These are phyloP conservation scores for Amylocarpus encephaloides DNA, from an alignment of 2,329 filamentous ascomycete species.

Conservation along the genomic window DNA sequence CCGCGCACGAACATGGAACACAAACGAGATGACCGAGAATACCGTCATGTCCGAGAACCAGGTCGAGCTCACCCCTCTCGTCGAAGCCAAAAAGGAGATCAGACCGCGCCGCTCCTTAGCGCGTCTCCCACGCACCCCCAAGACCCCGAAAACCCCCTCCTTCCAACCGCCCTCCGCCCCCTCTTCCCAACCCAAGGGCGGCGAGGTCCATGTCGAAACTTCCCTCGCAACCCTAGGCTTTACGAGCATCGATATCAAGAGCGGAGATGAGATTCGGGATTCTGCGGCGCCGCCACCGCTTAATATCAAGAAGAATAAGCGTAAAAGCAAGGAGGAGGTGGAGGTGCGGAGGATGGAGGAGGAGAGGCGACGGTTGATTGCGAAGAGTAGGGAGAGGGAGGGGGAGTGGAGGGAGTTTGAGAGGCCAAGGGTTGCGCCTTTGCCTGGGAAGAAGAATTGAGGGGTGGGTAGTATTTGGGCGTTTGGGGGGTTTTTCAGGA, in stretches of 20 bases:
- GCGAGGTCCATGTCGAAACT: not conserved
- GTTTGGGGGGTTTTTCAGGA: not conserved
- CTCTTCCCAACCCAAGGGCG: not conserved
- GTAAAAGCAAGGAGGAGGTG: not conserved
- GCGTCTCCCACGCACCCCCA: no score
- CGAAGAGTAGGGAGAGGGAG: not conserved
- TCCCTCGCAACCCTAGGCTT: not conserved
- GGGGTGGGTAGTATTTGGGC: not conserved
- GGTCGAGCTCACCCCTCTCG: no score
- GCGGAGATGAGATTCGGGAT: not conserved
- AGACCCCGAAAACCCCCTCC: not conserved
- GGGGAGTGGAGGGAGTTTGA: not conserved
- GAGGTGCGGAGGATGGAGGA: not conserved
- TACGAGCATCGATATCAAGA: not conserved
- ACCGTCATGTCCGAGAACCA: no score
- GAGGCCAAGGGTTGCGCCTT: not conserved
- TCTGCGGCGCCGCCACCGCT: not conserved
- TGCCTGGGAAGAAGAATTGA: not conserved
- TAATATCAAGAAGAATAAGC: not conserved
- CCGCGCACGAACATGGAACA: no score
- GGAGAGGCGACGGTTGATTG: not conserved
- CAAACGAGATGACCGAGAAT: no score
- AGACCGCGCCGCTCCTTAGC: no score
- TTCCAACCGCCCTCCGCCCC: not conserved
- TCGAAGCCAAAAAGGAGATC: no score